Percentiles rank a stretch among this genome's conserved stretches.
Conservation (phyloP, 2,329 filamentous ascomycete species). For the Claviceps cyperi region DNA sequence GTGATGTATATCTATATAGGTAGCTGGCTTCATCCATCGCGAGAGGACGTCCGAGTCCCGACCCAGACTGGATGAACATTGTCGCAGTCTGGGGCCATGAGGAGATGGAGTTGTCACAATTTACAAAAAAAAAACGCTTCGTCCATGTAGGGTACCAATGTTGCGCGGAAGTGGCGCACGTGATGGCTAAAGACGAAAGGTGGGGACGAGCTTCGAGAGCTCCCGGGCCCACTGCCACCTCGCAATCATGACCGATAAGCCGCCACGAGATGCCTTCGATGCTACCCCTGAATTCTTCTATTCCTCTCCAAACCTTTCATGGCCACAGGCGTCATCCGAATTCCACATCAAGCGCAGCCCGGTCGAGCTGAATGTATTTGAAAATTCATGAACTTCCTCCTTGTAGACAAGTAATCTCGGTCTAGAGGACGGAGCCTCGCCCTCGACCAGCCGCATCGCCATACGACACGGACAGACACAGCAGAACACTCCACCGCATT, state of each 20-base stretch:
- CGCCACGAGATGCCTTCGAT: background rate
- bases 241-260: too few relatives aligned
- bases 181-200: background rate
- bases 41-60: too few relatives aligned
- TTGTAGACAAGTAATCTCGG: background rate
- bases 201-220: background rate
- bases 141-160: background rate
- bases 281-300: background rate
- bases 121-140: too few relatives aligned
- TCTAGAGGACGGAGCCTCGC: background rate
- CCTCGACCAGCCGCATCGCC: background rate
- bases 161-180: background rate
- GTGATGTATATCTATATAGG: too few relatives aligned
- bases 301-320: background rate
- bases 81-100: too few relatives aligned
- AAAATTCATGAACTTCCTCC: too few relatives aligned
- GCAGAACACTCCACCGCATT: constrained; percentile 6
- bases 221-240: background rate
- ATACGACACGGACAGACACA: constrained; percentile 1
- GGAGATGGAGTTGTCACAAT: too few relatives aligned
- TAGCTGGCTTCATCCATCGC: too few relatives aligned
- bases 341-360: background rate
- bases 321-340: background rate
- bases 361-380: too few relatives aligned
- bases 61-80: too few relatives aligned